Percentiles rank a stretch among this genome's conserved stretches.
phyloP scores from a whole-genome alignment of 2,329 filamentous ascomycete genomes.

The Xylariomycetidae sp. region DNA sequence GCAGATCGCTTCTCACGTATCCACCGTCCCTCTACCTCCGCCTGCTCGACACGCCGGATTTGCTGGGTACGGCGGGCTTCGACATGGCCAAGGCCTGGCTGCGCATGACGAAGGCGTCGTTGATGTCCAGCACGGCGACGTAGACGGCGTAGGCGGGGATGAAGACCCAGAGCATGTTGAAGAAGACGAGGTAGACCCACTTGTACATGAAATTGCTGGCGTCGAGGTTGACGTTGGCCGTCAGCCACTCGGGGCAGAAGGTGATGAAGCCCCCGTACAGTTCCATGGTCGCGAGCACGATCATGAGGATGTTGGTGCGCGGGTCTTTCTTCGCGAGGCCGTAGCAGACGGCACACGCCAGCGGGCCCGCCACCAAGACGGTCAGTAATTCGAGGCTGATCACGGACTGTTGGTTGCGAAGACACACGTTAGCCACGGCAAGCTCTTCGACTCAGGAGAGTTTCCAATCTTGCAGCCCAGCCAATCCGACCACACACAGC shows the following conservation, averaged over 20 bases:
- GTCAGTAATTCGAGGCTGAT: conserved; percentile 61
- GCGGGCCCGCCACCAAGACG: conserved; percentile 54
- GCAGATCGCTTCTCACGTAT: too few relatives aligned
- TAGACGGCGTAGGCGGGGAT: conserved; percentile 55
- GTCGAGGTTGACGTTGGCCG: conserved; percentile 55
- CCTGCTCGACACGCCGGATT: too few relatives aligned
- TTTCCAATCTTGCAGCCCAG: too few relatives aligned
- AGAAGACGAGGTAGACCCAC: conserved; percentile 63
- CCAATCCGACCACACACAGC: too few relatives aligned
- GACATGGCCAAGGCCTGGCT: conserved; percentile 21
- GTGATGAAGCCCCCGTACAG: conserved; percentile 67
- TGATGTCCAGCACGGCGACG: conserved; percentile 49
- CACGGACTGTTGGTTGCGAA: conserved; percentile 47
- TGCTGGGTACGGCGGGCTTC: too few relatives aligned
- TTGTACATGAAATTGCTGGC: conserved; percentile 62
- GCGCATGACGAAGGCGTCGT: conserved; percentile 43
- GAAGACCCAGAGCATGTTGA: conserved; percentile 63
- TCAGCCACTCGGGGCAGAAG: conserved; percentile 64
- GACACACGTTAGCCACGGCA: conserved; percentile 1
- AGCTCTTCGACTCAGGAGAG: too few relatives aligned
- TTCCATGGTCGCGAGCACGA: conserved; percentile 59
- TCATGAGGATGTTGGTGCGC: conserved; percentile 55
- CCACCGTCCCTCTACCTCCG: too few relatives aligned
- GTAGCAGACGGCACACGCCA: conserved; percentile 55
- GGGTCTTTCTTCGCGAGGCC: conserved; percentile 50